Conservation (phyloP, 2,329 filamentous ascomycete genomes). For the Chaetomiaceae sp. region DNA sequence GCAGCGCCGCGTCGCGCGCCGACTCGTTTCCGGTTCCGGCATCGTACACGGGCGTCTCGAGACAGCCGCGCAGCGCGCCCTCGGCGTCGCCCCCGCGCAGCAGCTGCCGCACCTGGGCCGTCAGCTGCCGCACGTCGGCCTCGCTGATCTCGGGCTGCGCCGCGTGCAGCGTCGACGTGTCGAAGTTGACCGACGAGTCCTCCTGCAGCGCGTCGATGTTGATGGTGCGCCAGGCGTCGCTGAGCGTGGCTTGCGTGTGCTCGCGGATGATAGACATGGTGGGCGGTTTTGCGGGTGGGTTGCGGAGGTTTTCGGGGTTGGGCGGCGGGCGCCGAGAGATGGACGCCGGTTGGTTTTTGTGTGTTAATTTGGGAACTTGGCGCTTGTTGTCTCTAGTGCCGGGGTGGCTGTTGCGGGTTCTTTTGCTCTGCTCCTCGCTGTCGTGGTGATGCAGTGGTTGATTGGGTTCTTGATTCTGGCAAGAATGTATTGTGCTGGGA, state of each 20-base stretch:
- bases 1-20: constrained; percentile 74
- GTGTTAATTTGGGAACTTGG: background rate
- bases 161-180: constrained; percentile 76
- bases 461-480: background rate
- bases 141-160: constrained; percentile 70
- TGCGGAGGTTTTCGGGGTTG: background rate
- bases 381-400: background rate
- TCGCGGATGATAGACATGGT: constrained; percentile 65
- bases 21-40: constrained; percentile 45
- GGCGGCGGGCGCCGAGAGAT: background rate
- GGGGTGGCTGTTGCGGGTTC: background rate
- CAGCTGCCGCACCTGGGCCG: constrained; percentile 80
- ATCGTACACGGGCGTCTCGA: constrained; percentile 76
- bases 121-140: constrained; percentile 71
- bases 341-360: background rate
- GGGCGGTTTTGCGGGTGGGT: background rate
- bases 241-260: constrained; percentile 55
- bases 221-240: constrained; percentile 77
- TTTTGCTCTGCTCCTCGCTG: too few species aligned
- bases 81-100: constrained; percentile 82
- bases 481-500: background rate
- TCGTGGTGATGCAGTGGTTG: background rate
- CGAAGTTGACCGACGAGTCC: constrained; percentile 88
- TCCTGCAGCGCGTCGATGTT: constrained; percentile 89
- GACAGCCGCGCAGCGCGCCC: constrained; percentile 75